Evolutionary conservation across 106 monocot genomes (phyloP).

Genomic region (Acorus calamus): DNA sequence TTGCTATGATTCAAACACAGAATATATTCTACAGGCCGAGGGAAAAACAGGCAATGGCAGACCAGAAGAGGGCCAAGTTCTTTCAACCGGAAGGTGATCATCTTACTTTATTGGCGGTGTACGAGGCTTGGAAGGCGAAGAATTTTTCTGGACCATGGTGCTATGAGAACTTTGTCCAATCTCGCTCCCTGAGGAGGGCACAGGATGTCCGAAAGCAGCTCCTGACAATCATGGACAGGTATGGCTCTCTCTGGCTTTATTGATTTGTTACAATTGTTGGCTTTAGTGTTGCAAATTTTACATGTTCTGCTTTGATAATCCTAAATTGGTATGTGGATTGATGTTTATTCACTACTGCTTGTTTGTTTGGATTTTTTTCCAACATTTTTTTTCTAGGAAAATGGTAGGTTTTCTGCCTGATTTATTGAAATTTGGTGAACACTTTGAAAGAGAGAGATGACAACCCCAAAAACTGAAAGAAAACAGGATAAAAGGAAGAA

Average conservation of each 20-base stretch:
- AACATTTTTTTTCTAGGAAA: no score
- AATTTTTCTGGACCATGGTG: conserved; percentile 99
- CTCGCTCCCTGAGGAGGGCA: conserved; percentile 82
- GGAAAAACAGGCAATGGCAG: conserved; percentile 93
- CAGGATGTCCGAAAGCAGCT: conserved; percentile 97
- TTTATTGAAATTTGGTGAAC: no score
- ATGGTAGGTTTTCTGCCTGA: no score
- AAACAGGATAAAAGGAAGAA: no score
- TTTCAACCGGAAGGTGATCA: conserved; percentile 98
- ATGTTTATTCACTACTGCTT: background rate
- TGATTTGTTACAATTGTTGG: background rate
- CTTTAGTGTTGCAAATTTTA: background rate
- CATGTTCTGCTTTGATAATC: background rate
- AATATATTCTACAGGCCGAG: conserved; percentile 94
- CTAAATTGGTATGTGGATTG: background rate
- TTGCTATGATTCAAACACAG: conserved; percentile 90
- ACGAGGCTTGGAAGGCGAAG: conserved; percentile 98
- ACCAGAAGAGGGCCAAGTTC: conserved; percentile 94
- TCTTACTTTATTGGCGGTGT: conserved; percentile 85
- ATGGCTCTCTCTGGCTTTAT: conserved; percentile 3
- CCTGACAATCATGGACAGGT: conserved; percentile 96
- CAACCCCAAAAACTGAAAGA: no score
- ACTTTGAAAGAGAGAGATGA: no score
- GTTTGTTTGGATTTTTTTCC: background rate
- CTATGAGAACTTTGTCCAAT: conserved; percentile 96